A percentile compares a stretch with the other conserved stretches of the same genome.
phyloP scores from a whole-genome alignment of 1,139 yeast genomes.

The Lodderomyces margitis region DNA sequence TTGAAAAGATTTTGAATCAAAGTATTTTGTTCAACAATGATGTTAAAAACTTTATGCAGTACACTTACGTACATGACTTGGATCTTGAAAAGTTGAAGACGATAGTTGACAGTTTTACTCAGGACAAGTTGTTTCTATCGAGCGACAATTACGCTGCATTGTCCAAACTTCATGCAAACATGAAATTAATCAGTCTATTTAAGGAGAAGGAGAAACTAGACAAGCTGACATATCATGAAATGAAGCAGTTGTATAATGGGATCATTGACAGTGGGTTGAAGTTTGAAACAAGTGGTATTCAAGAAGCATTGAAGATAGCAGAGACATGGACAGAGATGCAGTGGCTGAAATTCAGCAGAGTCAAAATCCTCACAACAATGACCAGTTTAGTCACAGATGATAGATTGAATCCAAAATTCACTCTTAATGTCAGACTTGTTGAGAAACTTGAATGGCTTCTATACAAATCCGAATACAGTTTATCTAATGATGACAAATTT shows the following conservation, averaged over 20 bases:
- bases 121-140: conserved; percentile 28
- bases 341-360: conserved; percentile 30
- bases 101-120: conserved; percentile 25
- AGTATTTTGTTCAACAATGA: conserved; percentile 32
- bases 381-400: conserved; percentile 18
- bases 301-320: conserved; percentile 23
- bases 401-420: conserved; percentile 20
- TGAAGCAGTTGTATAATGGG: conserved; percentile 23
- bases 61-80: conserved; percentile 25
- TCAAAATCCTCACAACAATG: conserved; percentile 28
- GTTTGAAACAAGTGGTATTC: conserved; percentile 20
- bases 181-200: conserved; percentile 22
- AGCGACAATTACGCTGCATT: conserved; percentile 27
- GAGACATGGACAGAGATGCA: conserved; percentile 42
- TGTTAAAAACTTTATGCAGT: conserved; percentile 26
- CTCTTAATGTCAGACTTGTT: conserved; percentile 22
- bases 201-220: conserved; percentile 15
- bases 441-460: conserved; percentile 29
- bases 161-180: conserved; percentile 26
- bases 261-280: conserved; percentile 27
- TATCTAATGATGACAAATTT: conserved; percentile 41
- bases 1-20: conserved; percentile 26
- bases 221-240: conserved; percentile 21
- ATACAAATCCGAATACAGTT: conserved; percentile 35
- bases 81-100: conserved; percentile 23